Conservation (phyloP, 345 rosid genomes). For the Angophora floribunda region DNA sequence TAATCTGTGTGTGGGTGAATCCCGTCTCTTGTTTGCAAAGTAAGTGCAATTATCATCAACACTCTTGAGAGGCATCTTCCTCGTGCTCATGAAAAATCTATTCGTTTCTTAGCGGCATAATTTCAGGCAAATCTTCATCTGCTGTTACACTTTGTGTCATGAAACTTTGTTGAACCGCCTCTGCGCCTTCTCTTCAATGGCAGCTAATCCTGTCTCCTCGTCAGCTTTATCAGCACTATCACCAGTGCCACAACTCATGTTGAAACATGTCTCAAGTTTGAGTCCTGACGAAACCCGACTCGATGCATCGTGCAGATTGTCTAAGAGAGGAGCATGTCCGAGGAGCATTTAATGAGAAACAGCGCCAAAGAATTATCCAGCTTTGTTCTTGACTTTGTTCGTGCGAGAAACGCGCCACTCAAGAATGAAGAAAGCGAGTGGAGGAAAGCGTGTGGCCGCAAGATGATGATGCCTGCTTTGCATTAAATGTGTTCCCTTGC, state of each 20-base stretch:
- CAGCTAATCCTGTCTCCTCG: conserved; percentile 43
- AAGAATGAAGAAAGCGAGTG: too few relatives aligned
- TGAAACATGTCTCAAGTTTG: too few relatives aligned
- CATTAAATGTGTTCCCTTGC: too few relatives aligned
- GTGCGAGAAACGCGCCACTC: too few relatives aligned
- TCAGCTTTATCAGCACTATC: conserved; percentile 20
- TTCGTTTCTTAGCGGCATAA: conserved; percentile 88
- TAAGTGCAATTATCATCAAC: neutral
- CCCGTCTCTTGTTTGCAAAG: neutral
- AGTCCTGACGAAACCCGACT: too few relatives aligned
- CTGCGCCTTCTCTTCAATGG: conserved; percentile 74
- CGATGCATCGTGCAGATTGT: too few relatives aligned
- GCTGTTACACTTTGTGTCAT: conserved; percentile 45
- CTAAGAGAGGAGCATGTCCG: too few relatives aligned
- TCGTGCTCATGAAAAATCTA: neutral
- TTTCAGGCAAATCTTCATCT: conserved; percentile 86
- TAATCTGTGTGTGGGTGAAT: neutral
- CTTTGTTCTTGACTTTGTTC: too few relatives aligned
- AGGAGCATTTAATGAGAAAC: too few relatives aligned
- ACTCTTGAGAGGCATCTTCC: neutral
- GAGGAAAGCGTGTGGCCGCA: too few relatives aligned
- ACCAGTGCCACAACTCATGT: conserved; percentile 1
- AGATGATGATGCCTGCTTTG: too few relatives aligned
- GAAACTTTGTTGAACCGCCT: conserved; percentile 65
- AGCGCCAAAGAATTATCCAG: too few relatives aligned